A percentile compares a stretch with the other conserved stretches of the same genome.
These are phyloP conservation scores for Cryptomeria japonica DNA, from an alignment of 75 land plant genomes.

Conservation along the genomic window DNA sequence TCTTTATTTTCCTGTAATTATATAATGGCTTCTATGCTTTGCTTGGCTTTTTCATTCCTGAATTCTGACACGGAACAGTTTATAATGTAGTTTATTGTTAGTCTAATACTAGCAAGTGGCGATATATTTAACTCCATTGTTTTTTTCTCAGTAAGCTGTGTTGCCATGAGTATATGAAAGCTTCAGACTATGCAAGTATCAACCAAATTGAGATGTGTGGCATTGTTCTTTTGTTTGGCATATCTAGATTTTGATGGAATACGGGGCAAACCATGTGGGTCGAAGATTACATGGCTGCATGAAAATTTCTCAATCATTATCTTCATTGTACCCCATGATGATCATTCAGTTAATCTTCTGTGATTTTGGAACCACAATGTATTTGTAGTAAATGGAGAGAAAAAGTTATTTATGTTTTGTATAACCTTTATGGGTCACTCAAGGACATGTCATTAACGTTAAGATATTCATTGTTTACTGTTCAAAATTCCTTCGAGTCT, in stretches of 20 bases:
- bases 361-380: not conserved
- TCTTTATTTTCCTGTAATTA: not conserved
- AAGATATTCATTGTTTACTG: no score
- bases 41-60: not conserved
- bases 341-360: not conserved
- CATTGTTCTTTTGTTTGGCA: not conserved
- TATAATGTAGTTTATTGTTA: not conserved
- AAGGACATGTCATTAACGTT: no score
- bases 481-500: no score
- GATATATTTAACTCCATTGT: not conserved
- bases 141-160: not conserved
- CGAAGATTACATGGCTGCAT: not conserved
- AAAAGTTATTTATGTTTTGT: not conserved
- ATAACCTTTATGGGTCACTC: no score
- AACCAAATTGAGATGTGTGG: not conserved
- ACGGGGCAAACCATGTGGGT: not conserved
- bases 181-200: not conserved
- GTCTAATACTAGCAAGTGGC: not conserved
- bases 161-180: not conserved
- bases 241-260: not conserved
- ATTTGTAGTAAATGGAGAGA: not conserved
- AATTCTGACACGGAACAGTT: not conserved
- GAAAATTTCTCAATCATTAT: not conserved
- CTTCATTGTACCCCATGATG: not conserved
- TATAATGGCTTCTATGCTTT: not conserved